A percentile compares a stretch with the other conserved stretches of the same genome.
Evolutionary conservation across 2,329 filamentous ascomycete genomes (phyloP).

Genomic region (Aspergillus texensis): DNA sequence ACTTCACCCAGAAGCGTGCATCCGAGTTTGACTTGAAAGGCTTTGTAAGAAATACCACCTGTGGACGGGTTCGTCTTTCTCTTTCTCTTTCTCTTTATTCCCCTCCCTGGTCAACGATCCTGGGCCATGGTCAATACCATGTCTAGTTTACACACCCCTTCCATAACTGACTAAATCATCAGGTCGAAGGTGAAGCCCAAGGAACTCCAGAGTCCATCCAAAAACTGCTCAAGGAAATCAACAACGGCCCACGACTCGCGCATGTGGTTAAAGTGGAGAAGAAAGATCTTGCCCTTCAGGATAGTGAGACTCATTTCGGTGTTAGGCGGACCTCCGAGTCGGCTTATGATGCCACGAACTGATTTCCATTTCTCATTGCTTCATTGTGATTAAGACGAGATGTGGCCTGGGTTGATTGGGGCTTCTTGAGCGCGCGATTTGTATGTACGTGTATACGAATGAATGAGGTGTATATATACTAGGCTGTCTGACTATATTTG

Average conservation of each 20-base stretch:
- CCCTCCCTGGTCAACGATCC: background rate
- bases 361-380: background rate
- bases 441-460: background rate
- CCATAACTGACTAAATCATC: constrained; percentile 3
- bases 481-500: background rate
- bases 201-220: constrained; percentile 67
- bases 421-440: background rate
- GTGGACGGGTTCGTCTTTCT: constrained; percentile 43
- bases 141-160: background rate
- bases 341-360: constrained; percentile 21
- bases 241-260: constrained; percentile 72
- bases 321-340: constrained; percentile 45
- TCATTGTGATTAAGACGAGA: background rate
- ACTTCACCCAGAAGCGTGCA: constrained; percentile 50
- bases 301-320: constrained; percentile 69
- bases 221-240: constrained; percentile 72
- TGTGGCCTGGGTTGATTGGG: background rate
- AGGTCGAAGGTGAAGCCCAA: constrained; percentile 92
- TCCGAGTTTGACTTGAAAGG: constrained; percentile 48
- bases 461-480: background rate
- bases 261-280: constrained; percentile 75
- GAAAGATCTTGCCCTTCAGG: constrained; percentile 64
- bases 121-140: background rate
- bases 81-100: background rate
- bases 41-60: constrained; percentile 52